A percentile compares a stretch with the other conserved stretches of the same genome.
phyloP scores from a whole-genome alignment of 169 alveolate genomes.

The Plasmodium fragile region DNA sequence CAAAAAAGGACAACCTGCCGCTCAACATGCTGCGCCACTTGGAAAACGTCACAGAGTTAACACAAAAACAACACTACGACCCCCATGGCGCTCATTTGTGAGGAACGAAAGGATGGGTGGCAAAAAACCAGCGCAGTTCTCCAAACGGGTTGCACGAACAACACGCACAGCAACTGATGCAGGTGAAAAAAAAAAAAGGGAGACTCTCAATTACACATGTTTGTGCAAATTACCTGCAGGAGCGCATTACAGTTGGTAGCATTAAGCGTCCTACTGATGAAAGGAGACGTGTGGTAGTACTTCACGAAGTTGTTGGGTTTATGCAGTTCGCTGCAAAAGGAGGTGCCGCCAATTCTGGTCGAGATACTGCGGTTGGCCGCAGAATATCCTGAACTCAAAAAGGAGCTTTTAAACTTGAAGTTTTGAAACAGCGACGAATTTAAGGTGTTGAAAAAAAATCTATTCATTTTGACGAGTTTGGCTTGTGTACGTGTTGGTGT shows the following conservation, averaged over 20 bases:
- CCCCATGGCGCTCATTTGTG: background rate
- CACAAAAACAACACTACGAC: background rate
- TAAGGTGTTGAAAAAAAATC: conserved; percentile 49
- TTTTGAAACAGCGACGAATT: conserved; percentile 75
- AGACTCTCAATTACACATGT: background rate
- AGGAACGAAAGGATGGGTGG: background rate
- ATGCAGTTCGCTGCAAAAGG: conserved; percentile 10
- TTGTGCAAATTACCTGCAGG: conserved; percentile 19
- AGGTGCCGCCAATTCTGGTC: conserved; percentile 4
- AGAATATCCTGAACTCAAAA: conserved; percentile 56
- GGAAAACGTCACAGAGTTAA: background rate
- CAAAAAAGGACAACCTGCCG: background rate
- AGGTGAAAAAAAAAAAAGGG: background rate
- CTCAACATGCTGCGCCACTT: background rate
- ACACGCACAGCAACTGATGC: background rate
- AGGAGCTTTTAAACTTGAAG: conserved; percentile 58
- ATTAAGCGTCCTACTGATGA: conserved; percentile 53
- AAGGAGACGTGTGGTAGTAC: conserved; percentile 72
- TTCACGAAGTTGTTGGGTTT: conserved; percentile 14
- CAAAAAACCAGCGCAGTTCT: background rate
- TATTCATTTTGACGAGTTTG: conserved; percentile 45
- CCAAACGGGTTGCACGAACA: background rate
- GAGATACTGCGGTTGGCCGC: conserved; percentile 34
- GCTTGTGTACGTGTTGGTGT: background rate
- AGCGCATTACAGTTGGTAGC: conserved; percentile 33